Conservation (phyloP, 805 yeast species). For the Lachancea lanzarotensis region DNA sequence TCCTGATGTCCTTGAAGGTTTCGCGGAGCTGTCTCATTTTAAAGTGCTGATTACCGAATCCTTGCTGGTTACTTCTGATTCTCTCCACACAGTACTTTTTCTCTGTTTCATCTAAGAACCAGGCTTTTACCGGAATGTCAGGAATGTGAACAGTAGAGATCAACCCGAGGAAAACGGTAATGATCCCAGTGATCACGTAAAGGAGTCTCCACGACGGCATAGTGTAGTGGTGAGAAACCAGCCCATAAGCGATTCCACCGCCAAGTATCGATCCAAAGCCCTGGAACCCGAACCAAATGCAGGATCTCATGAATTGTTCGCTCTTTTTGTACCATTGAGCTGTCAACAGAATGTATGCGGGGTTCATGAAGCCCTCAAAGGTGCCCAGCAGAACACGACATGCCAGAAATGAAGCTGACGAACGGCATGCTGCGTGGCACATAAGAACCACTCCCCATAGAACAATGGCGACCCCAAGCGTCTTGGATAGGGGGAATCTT, state of each 20-base stretch:
- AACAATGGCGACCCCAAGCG: conserved; percentile 40
- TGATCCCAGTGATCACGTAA: conserved; percentile 49
- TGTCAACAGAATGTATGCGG: conserved; percentile 47
- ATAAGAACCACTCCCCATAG: conserved; percentile 52
- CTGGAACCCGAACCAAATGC: conserved; percentile 36
- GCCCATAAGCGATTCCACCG: conserved; percentile 46
- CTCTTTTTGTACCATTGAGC: conserved; percentile 46
- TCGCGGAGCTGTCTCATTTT: conserved; percentile 46
- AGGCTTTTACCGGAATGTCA: conserved; percentile 42
- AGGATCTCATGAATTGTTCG: conserved; percentile 35
- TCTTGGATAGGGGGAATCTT: conserved; percentile 47
- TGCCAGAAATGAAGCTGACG: conserved; percentile 36
- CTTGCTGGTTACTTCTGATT: conserved; percentile 45
- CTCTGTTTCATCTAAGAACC: conserved; percentile 41
- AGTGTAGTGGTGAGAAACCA: conserved; percentile 23
- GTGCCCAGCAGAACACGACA: conserved; percentile 41
- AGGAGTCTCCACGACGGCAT: conserved; percentile 51
- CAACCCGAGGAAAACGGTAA: conserved; percentile 45
- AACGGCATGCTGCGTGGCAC: conserved; percentile 40
- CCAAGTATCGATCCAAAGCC: conserved; percentile 43
- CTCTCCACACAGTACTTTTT: conserved; percentile 40
- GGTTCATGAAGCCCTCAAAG: conserved; percentile 44
- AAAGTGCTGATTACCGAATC: conserved; percentile 47
- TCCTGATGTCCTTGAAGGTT: conserved; percentile 40
- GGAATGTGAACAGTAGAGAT: conserved; percentile 43